Evolutionary conservation across 805 yeast genomes (phyloP).

Genomic region (Kodamaea lidongshanica): DNA sequence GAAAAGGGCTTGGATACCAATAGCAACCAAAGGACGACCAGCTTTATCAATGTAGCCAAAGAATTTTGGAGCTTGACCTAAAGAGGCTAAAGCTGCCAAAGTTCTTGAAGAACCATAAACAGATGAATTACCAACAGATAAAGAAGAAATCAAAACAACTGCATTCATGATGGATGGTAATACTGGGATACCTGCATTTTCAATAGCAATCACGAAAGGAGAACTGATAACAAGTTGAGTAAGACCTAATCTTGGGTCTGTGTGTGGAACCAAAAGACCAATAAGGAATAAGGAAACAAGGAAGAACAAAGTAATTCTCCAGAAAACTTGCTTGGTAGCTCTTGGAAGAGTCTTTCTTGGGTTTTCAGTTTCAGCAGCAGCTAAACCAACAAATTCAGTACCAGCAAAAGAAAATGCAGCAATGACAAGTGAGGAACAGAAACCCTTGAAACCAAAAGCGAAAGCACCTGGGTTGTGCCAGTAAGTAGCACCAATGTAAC

Average conservation of each 20-base stretch:
- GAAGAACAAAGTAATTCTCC: slow-evolving; percentile 72
- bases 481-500: slow-evolving; percentile 50
- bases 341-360: slow-evolving; percentile 62
- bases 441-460: slow-evolving; percentile 58
- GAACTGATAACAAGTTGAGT: slow-evolving; percentile 56
- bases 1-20: slow-evolving; percentile 42
- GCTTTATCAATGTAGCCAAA: slow-evolving; percentile 64
- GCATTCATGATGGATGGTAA: slow-evolving; percentile 66
- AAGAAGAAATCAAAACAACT: slow-evolving; percentile 60
- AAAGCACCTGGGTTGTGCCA: slow-evolving; percentile 68
- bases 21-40: slow-evolving; percentile 78
- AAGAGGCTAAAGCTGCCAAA: slow-evolving; percentile 57
- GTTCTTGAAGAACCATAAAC: slow-evolving; percentile 68
- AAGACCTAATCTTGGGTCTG: slow-evolving; percentile 42
- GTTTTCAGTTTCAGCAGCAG: slow-evolving; percentile 70
- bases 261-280: slow-evolving; percentile 67
- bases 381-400: slow-evolving; percentile 64
- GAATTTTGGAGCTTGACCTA: slow-evolving; percentile 54
- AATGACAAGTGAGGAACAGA: slow-evolving; percentile 61
- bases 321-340: slow-evolving; percentile 75
- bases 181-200: slow-evolving; percentile 57
- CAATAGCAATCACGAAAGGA: slow-evolving; percentile 68
- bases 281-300: slow-evolving; percentile 45
- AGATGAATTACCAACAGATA: slow-evolving; percentile 71
- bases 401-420: slow-evolving; percentile 77